Base-by-base conservation (phyloP, 169 alveolate genomes). In the Plasmodium billcollinsi region DNA sequence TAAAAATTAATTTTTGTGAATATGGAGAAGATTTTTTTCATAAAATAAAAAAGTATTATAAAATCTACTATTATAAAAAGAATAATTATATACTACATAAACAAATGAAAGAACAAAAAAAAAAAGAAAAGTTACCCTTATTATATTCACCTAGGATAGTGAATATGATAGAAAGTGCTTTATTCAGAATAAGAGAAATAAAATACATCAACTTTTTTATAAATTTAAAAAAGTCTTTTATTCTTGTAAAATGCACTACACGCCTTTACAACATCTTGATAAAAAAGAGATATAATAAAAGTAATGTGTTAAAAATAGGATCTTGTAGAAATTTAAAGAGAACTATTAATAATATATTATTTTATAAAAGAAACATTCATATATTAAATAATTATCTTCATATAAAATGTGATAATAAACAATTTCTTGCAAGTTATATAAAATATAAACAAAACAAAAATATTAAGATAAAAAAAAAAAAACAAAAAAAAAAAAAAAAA, bases 1-100 rank as follows among this genome's bases (percentile, higher is more conserved):
- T 78, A 7, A 65, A 78, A 45, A 66, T 78, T 50, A 78, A 78
- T 45, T 78, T 78, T 21, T 78, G 89, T 66, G 89, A 78, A 59
- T 78, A 52, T 43, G 89, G 89, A 0, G 89, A 78, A 65, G 89
- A 78, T 78, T 65, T 78, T 39, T 24, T 78, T 50, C 75, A 76
- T 9, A 78, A 78, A 52, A 66, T 78, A 50, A 78, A 21, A 15
- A 49, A 0, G 15, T 78, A 78, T 26, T 66, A 14, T 45, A 52
- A 65, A 21, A 2, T 78, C 21, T 39, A 39, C 9, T 26, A 29
- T 5, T 9, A 14, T 8, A 11, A 39, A 47, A 11, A 9, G 1
- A 26, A 47, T 47, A 21, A 71, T 21, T 3, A 62, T 56, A 18
- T 56, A 56, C 0, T 5, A 21, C 20, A 15, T 15, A 21, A 62